phyloP scores from a whole-genome alignment of 768 basidiomycete species.

The Mycena amicta region DNA sequence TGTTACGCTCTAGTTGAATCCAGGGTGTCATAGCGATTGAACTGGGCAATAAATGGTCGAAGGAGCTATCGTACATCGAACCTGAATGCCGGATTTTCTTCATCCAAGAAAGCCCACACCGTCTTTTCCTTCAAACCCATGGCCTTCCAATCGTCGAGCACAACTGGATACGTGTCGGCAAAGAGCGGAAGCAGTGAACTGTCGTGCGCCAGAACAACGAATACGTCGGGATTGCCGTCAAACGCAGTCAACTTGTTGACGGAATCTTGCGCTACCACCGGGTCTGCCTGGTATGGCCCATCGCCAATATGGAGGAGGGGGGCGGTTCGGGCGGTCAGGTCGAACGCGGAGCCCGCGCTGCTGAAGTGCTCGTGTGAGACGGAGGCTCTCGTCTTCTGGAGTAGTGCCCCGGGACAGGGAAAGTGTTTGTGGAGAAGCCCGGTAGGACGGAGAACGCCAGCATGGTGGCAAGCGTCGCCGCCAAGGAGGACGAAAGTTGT shows the following conservation, averaged over 20 bases:
- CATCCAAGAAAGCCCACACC: slow-evolving; percentile 23
- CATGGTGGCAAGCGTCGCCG: slow-evolving; percentile 21
- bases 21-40: too few relatives aligned
- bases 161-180: slow-evolving; percentile 3
- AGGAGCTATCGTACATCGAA: slow-evolving; percentile 2
- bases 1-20: too few relatives aligned
- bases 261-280: slow-evolving; percentile 10
- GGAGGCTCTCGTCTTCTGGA: background rate
- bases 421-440: slow-evolving; percentile 9
- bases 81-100: slow-evolving; percentile 11
- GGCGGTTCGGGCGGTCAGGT: slow-evolving; percentile 1
- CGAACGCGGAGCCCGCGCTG: background rate
- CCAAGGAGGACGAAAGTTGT: slow-evolving; percentile 21
- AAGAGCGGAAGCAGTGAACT: slow-evolving; percentile 12
- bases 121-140: slow-evolving; percentile 21
- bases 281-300: slow-evolving; percentile 11
- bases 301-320: slow-evolving; percentile 10
- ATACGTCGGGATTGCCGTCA: slow-evolving; percentile 23
- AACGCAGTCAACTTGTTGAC: slow-evolving; percentile 11
- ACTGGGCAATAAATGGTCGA: too few relatives aligned
- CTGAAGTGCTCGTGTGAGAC: background rate
- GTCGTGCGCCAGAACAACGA: slow-evolving; percentile 24
- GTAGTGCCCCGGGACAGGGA: slow-evolving; percentile 12
- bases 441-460: slow-evolving; percentile 22
- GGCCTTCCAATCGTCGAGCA: slow-evolving; percentile 21